Base-by-base conservation (phyloP, 2,329 filamentous ascomycete species). In the Colletotrichum incanum region DNA sequence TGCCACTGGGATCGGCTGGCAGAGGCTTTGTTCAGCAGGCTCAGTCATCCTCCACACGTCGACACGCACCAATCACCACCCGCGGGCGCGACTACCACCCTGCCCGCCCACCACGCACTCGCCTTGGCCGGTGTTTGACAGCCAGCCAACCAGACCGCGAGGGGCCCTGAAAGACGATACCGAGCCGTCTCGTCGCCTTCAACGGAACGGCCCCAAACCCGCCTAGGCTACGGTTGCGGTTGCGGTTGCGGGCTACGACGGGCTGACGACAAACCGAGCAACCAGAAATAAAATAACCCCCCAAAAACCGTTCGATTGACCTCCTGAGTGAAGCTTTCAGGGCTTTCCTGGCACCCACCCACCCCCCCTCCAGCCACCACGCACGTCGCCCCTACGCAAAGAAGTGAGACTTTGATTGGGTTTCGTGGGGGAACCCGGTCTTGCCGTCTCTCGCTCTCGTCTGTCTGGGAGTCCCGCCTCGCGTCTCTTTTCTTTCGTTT, bases 11-110 rank as follows among this genome's bases (percentile, higher is more conserved):
- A n/a, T 20, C 43, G 59, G 34, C 18, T 16, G 41, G 16, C 39
- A 34, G 37, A 37, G 49, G 20, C 54, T 39, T 59, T 39, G 63
- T 28, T 28, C 63, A 50, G 20, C 50, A 65, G 37, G 39, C 39
- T 52, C 50, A 58, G 66, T 47, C 61, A 39, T 54, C 52, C 52
- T 61, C 62, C 28, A 16, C 52, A 50, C 20, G 37, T 37, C 31
- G 23, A n/a, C n/a, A 52, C 34, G 9, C 65, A 37, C 70, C 70
- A 69, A 69, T 71, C 70, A 73, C 55, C 55, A 37, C 56, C 60
- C 66, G 55, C 60, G 45, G 45, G 69, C 61, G 45, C 65, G 43
- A 72, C 70, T 52, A 50, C 50, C 66, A 65, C 34, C 50, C 49
- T 60, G 52, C 43, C 59, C 18, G 16, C 16, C 9, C 31, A 31